phyloP scores from a whole-genome alignment of 768 basidiomycete species.

The Coprinopsis cinerea region DNA sequence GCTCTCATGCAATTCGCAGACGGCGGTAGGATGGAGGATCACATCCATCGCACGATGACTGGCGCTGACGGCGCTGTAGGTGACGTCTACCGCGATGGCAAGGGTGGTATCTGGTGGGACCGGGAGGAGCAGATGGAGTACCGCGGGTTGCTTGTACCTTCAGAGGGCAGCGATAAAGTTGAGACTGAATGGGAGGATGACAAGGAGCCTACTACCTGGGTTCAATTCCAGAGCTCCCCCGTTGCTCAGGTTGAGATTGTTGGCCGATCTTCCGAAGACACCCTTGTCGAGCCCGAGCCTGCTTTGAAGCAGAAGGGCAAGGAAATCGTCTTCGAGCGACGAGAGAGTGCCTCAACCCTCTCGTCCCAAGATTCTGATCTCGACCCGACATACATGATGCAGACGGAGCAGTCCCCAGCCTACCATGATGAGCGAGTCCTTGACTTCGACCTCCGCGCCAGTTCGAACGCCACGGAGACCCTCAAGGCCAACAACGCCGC shows the following conservation, averaged over 20 bases:
- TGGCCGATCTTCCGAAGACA: neutral
- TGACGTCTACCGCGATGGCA: conserved; percentile 54
- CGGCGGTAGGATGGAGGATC: conserved; percentile 53
- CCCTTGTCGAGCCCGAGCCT: conserved; percentile 3
- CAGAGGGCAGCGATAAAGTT: conserved; percentile 21
- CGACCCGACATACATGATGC: conserved; percentile 38
- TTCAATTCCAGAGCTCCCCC: conserved; percentile 15
- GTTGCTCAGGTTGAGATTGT: conserved; percentile 3
- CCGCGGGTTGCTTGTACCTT: conserved; percentile 43
- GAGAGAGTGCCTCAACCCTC: conserved; percentile 42
- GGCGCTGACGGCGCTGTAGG: conserved; percentile 48
- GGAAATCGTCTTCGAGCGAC: conserved; percentile 23
- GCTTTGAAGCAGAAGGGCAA: conserved; percentile 6
- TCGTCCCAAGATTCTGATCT: conserved; percentile 52
- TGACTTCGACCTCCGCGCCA: conserved; percentile 25
- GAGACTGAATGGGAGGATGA: conserved; percentile 10
- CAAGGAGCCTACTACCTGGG: conserved; percentile 17
- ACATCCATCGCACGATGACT: conserved; percentile 50
- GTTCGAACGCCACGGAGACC: conserved; percentile 32
- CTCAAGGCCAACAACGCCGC: conserved; percentile 17
- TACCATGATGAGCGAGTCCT: conserved; percentile 20
- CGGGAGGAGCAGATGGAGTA: conserved; percentile 69
- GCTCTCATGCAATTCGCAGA: conserved; percentile 65
- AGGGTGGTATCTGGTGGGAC: conserved; percentile 66
- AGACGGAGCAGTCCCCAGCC: conserved; percentile 22